A percentile compares a stretch with the other conserved stretches of the same genome.
These are phyloP conservation scores for Saturnispora diversa DNA, from an alignment of 805 yeast genomes.

Conservation along the genomic window DNA sequence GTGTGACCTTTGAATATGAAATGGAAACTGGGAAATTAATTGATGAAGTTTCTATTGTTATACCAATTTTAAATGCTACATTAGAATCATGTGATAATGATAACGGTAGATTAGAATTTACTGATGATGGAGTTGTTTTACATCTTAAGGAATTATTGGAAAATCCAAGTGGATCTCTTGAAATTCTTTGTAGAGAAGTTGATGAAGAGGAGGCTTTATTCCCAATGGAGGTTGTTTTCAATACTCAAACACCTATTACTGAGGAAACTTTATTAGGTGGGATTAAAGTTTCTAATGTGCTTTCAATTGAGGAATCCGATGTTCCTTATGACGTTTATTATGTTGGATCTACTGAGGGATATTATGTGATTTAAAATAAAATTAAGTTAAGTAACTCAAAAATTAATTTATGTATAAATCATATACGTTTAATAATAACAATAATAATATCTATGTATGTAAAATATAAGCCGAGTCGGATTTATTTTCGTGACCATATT, in stretches of 20 bases:
- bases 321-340: slow-evolving; percentile 65
- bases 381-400: no score
- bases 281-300: slow-evolving; percentile 67
- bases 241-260: no score
- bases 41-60: slow-evolving; percentile 45
- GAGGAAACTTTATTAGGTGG: no score
- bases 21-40: slow-evolving; percentile 44
- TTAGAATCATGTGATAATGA: slow-evolving; percentile 45
- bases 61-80: slow-evolving; percentile 58
- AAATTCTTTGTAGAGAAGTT: slow-evolving; percentile 59
- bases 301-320: slow-evolving; percentile 34
- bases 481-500: no score
- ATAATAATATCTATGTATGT: no score
- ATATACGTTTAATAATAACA: no score
- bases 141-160: slow-evolving; percentile 44
- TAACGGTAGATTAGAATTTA: slow-evolving; percentile 47
- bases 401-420: no score
- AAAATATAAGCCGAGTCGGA: no score
- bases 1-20: slow-evolving; percentile 87
- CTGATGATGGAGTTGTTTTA: slow-evolving; percentile 66
- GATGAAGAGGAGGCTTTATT: slow-evolving; percentile 75
- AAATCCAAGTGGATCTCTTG: slow-evolving; percentile 63
- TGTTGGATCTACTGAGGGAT: slow-evolving; percentile 50
- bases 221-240: slow-evolving; percentile 75
- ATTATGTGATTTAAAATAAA: slow-evolving; percentile 36